Conservation (phyloP, 75 land plant species). For the Selaginella moellendorffii region DNA sequence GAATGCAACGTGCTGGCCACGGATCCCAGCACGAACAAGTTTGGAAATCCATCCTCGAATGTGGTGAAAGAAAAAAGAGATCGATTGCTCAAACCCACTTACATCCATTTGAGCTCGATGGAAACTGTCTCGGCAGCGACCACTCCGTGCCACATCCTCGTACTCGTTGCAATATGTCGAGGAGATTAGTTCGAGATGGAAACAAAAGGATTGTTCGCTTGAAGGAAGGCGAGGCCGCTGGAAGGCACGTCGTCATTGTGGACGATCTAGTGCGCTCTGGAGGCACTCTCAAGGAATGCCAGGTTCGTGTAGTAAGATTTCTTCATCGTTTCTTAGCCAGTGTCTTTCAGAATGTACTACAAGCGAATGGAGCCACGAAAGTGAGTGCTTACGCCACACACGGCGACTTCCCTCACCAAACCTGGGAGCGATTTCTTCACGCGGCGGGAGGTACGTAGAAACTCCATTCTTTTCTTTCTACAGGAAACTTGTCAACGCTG, state of each 20-base stretch:
- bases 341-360: slow-evolving; percentile 54
- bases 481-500: too few relatives aligned
- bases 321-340: neutral
- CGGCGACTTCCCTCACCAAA: slow-evolving; percentile 77
- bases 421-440: slow-evolving; percentile 73
- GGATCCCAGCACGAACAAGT: too few relatives aligned
- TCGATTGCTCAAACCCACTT: too few relatives aligned
- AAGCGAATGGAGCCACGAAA: slow-evolving; percentile 68
- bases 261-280: slow-evolving; percentile 97
- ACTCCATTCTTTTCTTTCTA: neutral
- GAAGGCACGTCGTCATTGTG: slow-evolving; percentile 87
- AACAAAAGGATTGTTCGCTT: slow-evolving; percentile 69
- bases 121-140: too few relatives aligned
- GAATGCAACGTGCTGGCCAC: too few relatives aligned
- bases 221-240: slow-evolving; percentile 78
- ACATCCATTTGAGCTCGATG: too few relatives aligned
- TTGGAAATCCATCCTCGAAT: too few relatives aligned
- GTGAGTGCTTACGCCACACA: slow-evolving; percentile 94
- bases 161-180: too few relatives aligned
- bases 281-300: slow-evolving; percentile 85
- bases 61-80: too few relatives aligned
- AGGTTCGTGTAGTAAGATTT: slow-evolving; percentile 30
- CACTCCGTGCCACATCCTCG: too few relatives aligned
- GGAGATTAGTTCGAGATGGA: too few relatives aligned
- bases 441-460: slow-evolving; percentile 35